Base-by-base conservation (phyloP, 129 eudicot species). In the Tagetes erecta region DNA sequence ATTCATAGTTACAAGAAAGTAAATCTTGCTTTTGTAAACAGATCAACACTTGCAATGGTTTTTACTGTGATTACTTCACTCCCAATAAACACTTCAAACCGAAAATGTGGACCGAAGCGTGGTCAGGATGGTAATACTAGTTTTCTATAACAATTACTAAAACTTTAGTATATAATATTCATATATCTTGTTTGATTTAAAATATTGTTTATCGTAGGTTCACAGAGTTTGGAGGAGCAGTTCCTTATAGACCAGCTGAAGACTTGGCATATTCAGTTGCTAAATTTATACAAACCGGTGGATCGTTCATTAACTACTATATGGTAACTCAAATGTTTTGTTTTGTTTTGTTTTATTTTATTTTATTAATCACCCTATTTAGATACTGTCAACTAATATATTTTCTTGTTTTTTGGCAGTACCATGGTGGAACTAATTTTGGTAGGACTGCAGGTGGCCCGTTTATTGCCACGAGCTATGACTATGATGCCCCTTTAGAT, bases 371-470 rank as follows among this genome's bases (percentile, higher is more conserved):
- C 27, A 20, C 27, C 47, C 33, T 1, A 59, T 27, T 1, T 58
- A 45, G 39, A 63, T 62, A 12, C 14, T 41, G 52, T 71, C 12
- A 46, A 37, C 39, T 77, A 40, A 73, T 78, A 12, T 12, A 1
- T 52, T 52, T 36, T 62, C 14, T 55, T 34, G 47, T 11, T 6
- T 34, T 66, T 27, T 66, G 45, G 66, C 75, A 95, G 99, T 95
- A 85, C 67, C 99, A 95, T 64, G 99, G 99, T 69, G 99, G 99
- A 72, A 95, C 99, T 14, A 95, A 95, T 80, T 95, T 95, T 56
- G 99, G 97, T 33, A 78, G 99, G 83, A 91, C 99, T 11, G 89
- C 97, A 5, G 99, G 99, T 68, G 99, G 99, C 68, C 99, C 99
- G 33, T 91, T 95, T 84, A 89, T 95, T 73, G 96, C 99, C 4